Evolutionary conservation across 2,329 filamentous ascomycete genomes (phyloP).

Genomic region (Phialocephala subalpina): DNA sequence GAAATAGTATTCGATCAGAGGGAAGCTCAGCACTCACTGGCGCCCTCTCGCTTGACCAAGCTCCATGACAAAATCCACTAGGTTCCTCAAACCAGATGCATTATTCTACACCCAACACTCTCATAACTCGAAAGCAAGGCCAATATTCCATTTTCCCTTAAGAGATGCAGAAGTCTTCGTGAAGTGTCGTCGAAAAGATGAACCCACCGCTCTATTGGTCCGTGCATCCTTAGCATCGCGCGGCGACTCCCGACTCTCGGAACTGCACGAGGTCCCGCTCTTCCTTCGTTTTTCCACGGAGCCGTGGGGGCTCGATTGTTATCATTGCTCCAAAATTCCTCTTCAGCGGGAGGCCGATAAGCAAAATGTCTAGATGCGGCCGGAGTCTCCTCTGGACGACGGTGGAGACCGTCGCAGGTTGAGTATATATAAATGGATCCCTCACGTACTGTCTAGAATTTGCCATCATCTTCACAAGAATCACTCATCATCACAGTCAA

Average conservation of each 20-base stretch:
- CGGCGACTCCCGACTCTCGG: not conserved
- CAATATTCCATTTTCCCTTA: not conserved
- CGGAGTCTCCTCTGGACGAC: conserved; percentile 1
- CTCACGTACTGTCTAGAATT: conserved; percentile 1
- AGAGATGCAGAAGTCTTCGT: not conserved
- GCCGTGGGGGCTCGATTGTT: not conserved
- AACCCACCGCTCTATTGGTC: not conserved
- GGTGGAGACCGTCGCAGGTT: not conserved
- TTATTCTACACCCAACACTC: too few species aligned
- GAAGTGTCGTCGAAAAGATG: not conserved
- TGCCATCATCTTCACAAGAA: conserved; percentile 8
- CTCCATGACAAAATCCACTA: too few species aligned
- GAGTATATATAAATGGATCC: not conserved
- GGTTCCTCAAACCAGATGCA: too few species aligned
- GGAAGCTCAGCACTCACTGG: too few species aligned
- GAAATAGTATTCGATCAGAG: too few species aligned
- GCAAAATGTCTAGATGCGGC: not conserved
- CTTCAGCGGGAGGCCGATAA: conserved; percentile 6
- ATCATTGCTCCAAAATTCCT: not conserved
- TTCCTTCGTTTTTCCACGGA: not conserved
- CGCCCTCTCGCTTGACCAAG: too few species aligned
- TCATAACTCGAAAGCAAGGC: not conserved
- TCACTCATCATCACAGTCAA: not conserved
- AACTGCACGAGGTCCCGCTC: conserved; percentile 3
- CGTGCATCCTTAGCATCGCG: not conserved